Evolutionary conservation across 192 early-diverging fungal genomes (phyloP).

Genomic region (Rhizoclosmatium sp.): DNA sequence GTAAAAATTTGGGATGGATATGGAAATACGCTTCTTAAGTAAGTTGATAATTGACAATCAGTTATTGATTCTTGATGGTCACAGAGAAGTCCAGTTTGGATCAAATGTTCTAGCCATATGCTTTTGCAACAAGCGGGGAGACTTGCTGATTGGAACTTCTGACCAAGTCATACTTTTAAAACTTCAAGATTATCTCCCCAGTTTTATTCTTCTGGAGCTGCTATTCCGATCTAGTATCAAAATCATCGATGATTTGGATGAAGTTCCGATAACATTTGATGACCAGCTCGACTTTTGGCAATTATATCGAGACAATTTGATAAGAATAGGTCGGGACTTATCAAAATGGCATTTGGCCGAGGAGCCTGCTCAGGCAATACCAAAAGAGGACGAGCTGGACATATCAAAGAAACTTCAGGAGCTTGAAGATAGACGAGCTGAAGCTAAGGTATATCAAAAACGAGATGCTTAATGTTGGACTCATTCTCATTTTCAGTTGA

Average conservation of each 20-base stretch:
- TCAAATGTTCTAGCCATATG: conserved; percentile 40
- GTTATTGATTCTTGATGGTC: background rate
- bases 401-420: conserved; percentile 4
- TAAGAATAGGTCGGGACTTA: conserved; percentile 32
- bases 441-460: background rate
- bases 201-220: conserved; percentile 41
- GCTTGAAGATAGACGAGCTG: conserved; percentile 8
- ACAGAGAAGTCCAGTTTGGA: conserved; percentile 62
- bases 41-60: background rate
- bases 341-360: conserved; percentile 47
- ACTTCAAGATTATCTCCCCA: conserved; percentile 60
- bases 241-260: conserved; percentile 52
- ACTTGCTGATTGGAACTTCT: conserved; percentile 54
- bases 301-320: conserved; percentile 40
- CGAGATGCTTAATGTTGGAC: background rate
- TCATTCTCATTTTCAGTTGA: no score
- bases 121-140: conserved; percentile 58
- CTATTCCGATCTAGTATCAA: background rate
- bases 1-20: conserved; percentile 62
- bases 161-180: conserved; percentile 55
- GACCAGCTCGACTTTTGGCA: conserved; percentile 56
- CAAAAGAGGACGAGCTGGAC: background rate
- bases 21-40: conserved; percentile 49
- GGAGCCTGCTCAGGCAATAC: background rate
- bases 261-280: conserved; percentile 55